Evolutionary conservation across 2,329 filamentous ascomycete genomes (phyloP).

Genomic region (Tympanopsis confertula): DNA sequence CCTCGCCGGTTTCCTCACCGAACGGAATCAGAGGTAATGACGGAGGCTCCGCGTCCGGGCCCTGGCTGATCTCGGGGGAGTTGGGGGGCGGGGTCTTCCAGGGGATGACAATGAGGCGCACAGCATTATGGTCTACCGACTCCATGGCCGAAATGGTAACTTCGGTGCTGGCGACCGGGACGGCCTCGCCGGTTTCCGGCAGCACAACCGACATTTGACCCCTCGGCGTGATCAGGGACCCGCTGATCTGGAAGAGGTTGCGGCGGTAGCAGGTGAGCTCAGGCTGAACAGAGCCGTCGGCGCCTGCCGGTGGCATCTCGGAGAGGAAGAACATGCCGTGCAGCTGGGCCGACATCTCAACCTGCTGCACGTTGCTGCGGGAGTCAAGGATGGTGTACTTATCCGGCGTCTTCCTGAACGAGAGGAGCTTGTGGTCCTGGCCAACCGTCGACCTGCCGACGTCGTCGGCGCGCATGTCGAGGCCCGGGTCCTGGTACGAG

Average conservation of each 20-base stretch:
- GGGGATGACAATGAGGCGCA: slow-evolving; percentile 90
- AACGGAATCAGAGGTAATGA: slow-evolving; percentile 65
- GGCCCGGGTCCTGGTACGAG: slow-evolving; percentile 47
- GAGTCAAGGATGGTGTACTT: slow-evolving; percentile 49
- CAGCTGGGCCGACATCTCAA: slow-evolving; percentile 61
- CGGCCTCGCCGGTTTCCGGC: slow-evolving; percentile 72
- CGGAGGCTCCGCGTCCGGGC: slow-evolving; percentile 72
- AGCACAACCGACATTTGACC: slow-evolving; percentile 63
- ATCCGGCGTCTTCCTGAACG: slow-evolving; percentile 43
- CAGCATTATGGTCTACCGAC: slow-evolving; percentile 81
- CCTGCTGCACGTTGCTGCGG: slow-evolving; percentile 45
- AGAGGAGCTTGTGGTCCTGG: slow-evolving; percentile 49
- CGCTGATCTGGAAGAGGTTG: slow-evolving; percentile 92
- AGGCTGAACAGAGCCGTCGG: slow-evolving; percentile 49
- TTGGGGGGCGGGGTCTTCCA: slow-evolving; percentile 91
- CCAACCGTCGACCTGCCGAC: slow-evolving; percentile 40
- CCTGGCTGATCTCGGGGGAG: slow-evolving; percentile 52
- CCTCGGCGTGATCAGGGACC: slow-evolving; percentile 70
- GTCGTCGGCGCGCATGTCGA: slow-evolving; percentile 45
- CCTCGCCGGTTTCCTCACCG: slow-evolving; percentile 43
- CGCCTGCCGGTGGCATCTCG: slow-evolving; percentile 57
- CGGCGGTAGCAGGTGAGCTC: slow-evolving; percentile 92
- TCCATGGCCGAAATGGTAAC: slow-evolving; percentile 85
- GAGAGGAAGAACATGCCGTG: slow-evolving; percentile 85
- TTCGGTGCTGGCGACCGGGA: slow-evolving; percentile 73